Conservation (phyloP, 306 rosid genomes). For the Morella rubra region DNA sequence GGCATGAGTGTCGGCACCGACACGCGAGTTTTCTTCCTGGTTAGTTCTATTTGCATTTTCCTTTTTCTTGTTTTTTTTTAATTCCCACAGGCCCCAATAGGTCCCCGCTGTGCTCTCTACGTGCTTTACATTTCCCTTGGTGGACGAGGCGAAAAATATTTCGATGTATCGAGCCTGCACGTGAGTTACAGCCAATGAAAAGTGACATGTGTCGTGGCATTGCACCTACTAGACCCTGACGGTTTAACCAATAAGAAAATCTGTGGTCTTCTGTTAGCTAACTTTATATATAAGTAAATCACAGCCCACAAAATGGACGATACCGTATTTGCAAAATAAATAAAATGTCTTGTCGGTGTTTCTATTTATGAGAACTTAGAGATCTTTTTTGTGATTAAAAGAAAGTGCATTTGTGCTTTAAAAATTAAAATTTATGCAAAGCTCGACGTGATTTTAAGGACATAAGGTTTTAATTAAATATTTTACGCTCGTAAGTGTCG, state of each 20-base stretch:
- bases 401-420: no score
- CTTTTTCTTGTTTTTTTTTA: neutral
- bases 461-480: no score
- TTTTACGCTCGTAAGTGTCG: no score
- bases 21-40: slow-evolving; percentile 56
- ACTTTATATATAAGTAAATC: neutral
- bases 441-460: no score
- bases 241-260: neutral
- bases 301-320: neutral
- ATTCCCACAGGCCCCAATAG: slow-evolving; percentile 6
- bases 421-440: no score
- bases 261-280: no score
- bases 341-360: no score
- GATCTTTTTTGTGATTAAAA: no score
- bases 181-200: slow-evolving; percentile 33
- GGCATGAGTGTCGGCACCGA: slow-evolving; percentile 65
- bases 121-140: slow-evolving; percentile 13
- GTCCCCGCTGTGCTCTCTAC: neutral
- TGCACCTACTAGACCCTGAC: neutral
- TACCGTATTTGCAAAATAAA: no score
- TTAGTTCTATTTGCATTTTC: slow-evolving; percentile 2
- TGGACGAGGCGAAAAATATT: neutral
- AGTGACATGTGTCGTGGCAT: neutral
- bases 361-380: no score
- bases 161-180: slow-evolving; percentile 23